Conservation (phyloP, 768 basidiomycete species). For the Tulasnella calospora region DNA sequence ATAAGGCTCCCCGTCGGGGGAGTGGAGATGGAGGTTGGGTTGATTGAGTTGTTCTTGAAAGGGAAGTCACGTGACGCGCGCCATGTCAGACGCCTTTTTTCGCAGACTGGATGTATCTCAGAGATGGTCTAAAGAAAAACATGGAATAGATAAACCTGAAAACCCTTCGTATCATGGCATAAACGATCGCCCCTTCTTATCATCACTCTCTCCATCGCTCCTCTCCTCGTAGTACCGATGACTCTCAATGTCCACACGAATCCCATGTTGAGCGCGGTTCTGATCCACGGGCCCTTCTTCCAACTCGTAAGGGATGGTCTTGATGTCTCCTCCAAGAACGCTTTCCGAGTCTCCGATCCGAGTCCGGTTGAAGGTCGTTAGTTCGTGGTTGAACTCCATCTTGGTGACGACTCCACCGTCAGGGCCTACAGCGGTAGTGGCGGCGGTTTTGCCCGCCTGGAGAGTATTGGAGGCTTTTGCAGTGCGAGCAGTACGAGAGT, state of each 20-base stretch:
- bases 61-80: no score
- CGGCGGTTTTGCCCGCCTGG: neutral
- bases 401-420: neutral
- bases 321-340: neutral
- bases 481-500: neutral
- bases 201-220: slow-evolving; percentile 2
- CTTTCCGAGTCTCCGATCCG: neutral
- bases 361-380: slow-evolving; percentile 5
- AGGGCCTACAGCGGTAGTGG: neutral
- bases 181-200: slow-evolving; percentile 16
- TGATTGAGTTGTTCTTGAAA: no score
- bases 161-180: neutral
- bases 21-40: no score
- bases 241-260: slow-evolving; percentile 16
- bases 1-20: no score
- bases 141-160: neutral
- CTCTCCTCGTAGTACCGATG: slow-evolving; percentile 13
- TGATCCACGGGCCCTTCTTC: neutral
- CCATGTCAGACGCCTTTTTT: no score
- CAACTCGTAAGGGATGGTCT: neutral
- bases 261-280: neutral
- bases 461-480: neutral
- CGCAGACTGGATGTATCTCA: neutral
- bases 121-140: neutral
- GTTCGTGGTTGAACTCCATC: slow-evolving; percentile 20